phyloP scores from a whole-genome alignment of 306 rosid genomes.

The Clitoria ternatea region DNA sequence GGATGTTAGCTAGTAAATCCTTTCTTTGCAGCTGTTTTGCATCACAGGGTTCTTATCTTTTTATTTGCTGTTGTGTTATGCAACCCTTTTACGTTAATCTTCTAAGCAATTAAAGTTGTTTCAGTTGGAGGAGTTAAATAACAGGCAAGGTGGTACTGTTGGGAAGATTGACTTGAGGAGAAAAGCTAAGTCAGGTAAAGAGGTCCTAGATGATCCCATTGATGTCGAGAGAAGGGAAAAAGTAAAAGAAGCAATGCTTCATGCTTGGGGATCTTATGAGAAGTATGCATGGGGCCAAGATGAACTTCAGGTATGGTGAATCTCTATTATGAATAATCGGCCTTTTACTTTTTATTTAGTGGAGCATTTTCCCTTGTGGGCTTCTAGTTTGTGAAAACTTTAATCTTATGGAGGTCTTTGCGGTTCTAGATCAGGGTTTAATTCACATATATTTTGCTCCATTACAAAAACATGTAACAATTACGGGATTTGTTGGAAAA shows the following conservation, averaged over 20 bases:
- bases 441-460: neutral
- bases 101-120: constrained; percentile 21
- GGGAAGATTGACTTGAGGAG: constrained; percentile 9
- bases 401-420: constrained; percentile 1
- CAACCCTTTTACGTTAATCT: neutral
- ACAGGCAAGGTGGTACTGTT: constrained; percentile 13
- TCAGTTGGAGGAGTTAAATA: constrained; percentile 70
- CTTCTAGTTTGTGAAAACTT: neutral
- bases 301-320: constrained; percentile 80
- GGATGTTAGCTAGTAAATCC: neutral
- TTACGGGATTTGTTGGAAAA: neutral
- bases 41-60: constrained; percentile 1
- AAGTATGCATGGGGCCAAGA: constrained; percentile 98
- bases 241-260: constrained; percentile 95
- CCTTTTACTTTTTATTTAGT: constrained; percentile 11
- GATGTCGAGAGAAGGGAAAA: constrained; percentile 70
- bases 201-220: constrained; percentile 57
- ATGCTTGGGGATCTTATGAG: constrained; percentile 96
- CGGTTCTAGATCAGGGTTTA: neutral
- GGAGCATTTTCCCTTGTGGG: neutral
- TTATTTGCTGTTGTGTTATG: neutral
- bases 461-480: neutral
- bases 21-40: constrained; percentile 11
- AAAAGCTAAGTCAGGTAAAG: constrained; percentile 33
- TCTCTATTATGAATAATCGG: neutral